phyloP scores from a whole-genome alignment of 2,329 filamentous ascomycete genomes.

The Simplicillium aogashimaense region DNA sequence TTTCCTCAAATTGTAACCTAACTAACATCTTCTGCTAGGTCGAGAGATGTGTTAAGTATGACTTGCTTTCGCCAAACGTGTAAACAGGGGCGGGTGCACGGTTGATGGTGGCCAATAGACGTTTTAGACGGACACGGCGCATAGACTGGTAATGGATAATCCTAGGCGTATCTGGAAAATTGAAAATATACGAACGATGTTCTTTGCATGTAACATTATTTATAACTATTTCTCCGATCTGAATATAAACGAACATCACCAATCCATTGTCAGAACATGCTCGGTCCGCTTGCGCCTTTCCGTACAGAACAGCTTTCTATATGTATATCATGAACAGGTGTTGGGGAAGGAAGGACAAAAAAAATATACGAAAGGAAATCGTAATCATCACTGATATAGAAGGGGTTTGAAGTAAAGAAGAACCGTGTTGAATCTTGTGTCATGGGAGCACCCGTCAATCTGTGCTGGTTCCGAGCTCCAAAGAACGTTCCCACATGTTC shows the following conservation, averaged over 20 bases:
- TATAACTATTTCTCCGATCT: background rate
- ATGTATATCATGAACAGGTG: background rate
- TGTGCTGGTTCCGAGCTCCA: slow-evolving; percentile 44
- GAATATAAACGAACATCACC: background rate
- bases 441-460: slow-evolving; percentile 8
- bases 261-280: background rate
- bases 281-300: background rate
- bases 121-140: too few species aligned
- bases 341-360: background rate
- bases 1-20: slow-evolving; percentile 3
- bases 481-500: slow-evolving; percentile 52
- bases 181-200: too few species aligned
- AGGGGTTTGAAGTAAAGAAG: background rate
- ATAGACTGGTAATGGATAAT: background rate
- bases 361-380: background rate
- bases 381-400: too few species aligned
- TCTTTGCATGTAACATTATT: background rate
- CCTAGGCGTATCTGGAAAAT: background rate
- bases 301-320: too few species aligned
- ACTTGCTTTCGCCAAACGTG: slow-evolving; percentile 79
- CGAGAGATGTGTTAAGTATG: slow-evolving; percentile 83
- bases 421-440: background rate
- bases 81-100: slow-evolving; percentile 26
- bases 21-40: slow-evolving; percentile 38
- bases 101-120: too few species aligned